These are phyloP conservation scores for Eucalyptus regnans DNA, from an alignment of 345 rosid species.

Conservation along the genomic window DNA sequence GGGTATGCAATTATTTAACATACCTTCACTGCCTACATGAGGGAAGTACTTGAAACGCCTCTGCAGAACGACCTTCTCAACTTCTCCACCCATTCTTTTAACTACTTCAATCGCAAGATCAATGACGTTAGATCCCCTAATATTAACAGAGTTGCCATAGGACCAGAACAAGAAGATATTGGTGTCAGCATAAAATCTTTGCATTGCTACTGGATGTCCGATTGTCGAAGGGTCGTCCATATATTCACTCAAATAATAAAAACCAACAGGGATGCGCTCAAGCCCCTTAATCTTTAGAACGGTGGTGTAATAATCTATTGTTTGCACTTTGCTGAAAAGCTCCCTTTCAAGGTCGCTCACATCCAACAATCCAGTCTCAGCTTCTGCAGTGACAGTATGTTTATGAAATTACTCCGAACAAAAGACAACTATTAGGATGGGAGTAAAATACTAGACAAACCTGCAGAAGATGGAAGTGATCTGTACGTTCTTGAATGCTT, in stretches of 20 bases:
- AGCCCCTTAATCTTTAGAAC: constrained; percentile 41
- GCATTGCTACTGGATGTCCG: constrained; percentile 66
- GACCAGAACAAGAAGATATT: constrained; percentile 68
- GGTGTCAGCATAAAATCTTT: constrained; percentile 53
- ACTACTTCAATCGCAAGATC: constrained; percentile 33
- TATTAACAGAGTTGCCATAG: constrained; percentile 33
- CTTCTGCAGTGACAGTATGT: constrained; percentile 18
- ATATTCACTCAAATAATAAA: constrained; percentile 49
- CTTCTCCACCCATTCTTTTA: constrained; percentile 30
- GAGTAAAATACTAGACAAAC: constrained; percentile 3
- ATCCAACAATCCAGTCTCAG: constrained; percentile 30
- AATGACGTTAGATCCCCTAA: constrained; percentile 26
- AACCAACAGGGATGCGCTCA: constrained; percentile 45
- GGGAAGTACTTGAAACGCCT: constrained; percentile 61
- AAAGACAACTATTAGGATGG: not conserved
- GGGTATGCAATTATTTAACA: not conserved
- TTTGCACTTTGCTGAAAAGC: constrained; percentile 43
- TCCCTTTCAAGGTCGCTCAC: constrained; percentile 37
- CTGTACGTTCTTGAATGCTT: constrained; percentile 37
- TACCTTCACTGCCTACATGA: constrained; percentile 53
- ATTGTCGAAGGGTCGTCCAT: constrained; percentile 55
- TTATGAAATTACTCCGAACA: not conserved
- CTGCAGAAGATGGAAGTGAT: constrained; percentile 19
- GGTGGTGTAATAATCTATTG: constrained; percentile 60
- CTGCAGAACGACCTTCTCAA: constrained; percentile 37